Evolutionary conservation across 257 asterid genomes (phyloP).

Genomic region (Anisodus tanguticus): DNA sequence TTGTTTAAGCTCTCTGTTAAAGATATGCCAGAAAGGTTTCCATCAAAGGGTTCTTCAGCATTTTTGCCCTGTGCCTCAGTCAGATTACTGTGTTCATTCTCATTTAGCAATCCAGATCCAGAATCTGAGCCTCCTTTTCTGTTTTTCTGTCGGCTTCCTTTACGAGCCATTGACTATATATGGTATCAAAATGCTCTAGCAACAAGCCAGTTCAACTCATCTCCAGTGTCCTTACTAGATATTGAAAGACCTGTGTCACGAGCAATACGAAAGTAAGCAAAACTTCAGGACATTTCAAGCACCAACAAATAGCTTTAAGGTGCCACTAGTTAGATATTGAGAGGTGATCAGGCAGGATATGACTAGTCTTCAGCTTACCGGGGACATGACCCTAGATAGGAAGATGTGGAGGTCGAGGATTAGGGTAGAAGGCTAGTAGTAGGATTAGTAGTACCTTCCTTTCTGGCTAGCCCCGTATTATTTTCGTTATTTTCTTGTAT

Average conservation of each 20-base stretch:
- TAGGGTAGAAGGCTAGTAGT: too few relatives aligned
- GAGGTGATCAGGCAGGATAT: too few relatives aligned
- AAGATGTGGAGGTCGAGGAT: too few relatives aligned
- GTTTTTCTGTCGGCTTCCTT: constrained; percentile 59
- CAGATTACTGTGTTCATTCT: constrained; percentile 43
- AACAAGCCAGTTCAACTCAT: constrained; percentile 37
- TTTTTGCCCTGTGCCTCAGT: constrained; percentile 41
- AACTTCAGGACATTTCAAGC: too few relatives aligned
- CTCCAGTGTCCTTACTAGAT: constrained; percentile 27
- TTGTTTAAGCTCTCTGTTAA: constrained; percentile 43
- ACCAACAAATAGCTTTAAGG: not conserved
- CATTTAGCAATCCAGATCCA: constrained; percentile 48
- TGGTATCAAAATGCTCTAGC: constrained; percentile 25
- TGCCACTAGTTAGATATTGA: not conserved
- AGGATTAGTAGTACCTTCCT: too few relatives aligned
- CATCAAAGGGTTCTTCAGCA: constrained; percentile 53
- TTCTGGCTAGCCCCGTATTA: too few relatives aligned
- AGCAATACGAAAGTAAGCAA: too few relatives aligned
- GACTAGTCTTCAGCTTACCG: too few relatives aligned
- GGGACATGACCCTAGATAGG: too few relatives aligned
- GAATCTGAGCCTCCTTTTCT: constrained; percentile 53
- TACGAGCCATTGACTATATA: constrained; percentile 57
- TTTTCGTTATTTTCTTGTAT: too few relatives aligned
- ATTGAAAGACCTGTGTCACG: not conserved
- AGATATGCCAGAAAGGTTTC: constrained; percentile 40